A percentile compares a stretch with the other conserved stretches of the same genome.
phyloP scores from a whole-genome alignment of 2,329 filamentous ascomycete species.

The Colletotrichum ledebouriae region DNA sequence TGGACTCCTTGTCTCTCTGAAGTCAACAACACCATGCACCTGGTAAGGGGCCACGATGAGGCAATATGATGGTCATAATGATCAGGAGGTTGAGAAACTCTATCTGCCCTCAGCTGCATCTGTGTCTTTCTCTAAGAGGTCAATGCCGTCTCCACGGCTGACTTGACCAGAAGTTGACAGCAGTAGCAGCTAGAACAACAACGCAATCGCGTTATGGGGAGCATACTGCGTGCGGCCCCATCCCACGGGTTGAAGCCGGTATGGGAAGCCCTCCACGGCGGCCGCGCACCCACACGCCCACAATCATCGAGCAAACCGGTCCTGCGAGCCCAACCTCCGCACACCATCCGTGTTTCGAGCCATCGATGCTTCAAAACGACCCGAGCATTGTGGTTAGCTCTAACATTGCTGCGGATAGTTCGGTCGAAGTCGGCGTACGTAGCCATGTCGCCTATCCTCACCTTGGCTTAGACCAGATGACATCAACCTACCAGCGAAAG shows the following conservation, averaged over 20 bases:
- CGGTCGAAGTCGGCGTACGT: constrained; percentile 33
- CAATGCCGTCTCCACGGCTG: constrained; percentile 1
- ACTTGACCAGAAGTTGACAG: background rate
- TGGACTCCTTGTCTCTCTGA: constrained; percentile 15
- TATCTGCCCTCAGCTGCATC: background rate
- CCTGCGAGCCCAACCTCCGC: constrained; percentile 22
- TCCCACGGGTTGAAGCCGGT: constrained; percentile 27
- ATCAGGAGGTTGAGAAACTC: background rate
- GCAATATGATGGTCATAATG: constrained; percentile 15
- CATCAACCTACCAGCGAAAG: constrained; percentile 20
- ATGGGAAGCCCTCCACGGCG: constrained; percentile 21
- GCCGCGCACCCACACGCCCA: constrained; percentile 9
- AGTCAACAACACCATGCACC: constrained; percentile 25
- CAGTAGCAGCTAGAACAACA: background rate
- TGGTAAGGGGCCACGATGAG: constrained; percentile 17
- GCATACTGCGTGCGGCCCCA: background rate
- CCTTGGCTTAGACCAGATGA: constrained; percentile 8
- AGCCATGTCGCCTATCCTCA: constrained; percentile 25
- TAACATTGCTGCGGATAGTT: constrained; percentile 28
- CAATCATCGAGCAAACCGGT: constrained; percentile 19
- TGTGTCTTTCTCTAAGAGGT: background rate
- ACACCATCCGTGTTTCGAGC: constrained; percentile 37
- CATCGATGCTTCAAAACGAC: constrained; percentile 34
- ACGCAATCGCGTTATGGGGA: background rate
- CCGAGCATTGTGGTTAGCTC: background rate